A percentile compares a stretch with the other conserved stretches of the same genome.
These are phyloP conservation scores for Orbilia oligospora DNA, from an alignment of 2,329 filamentous ascomycete genomes.

Conservation along the genomic window DNA sequence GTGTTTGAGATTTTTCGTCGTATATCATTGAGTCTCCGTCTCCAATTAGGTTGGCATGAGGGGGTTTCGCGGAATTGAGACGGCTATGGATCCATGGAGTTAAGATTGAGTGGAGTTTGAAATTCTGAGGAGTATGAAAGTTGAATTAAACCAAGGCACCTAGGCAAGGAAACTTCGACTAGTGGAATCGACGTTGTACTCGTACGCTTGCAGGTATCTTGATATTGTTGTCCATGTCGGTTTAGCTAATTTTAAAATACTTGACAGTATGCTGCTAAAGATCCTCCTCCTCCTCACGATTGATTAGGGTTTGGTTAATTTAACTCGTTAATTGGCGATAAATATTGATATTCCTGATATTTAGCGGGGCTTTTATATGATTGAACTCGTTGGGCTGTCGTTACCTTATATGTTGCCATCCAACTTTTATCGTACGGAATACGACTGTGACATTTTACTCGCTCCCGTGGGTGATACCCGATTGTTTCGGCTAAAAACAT, in stretches of 20 bases:
- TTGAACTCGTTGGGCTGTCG: neutral
- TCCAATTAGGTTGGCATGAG: neutral
- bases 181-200: too few relatives aligned
- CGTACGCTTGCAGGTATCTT: too few relatives aligned
- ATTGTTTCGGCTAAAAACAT: conserved; percentile 35
- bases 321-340: neutral
- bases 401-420: neutral
- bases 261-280: too few relatives aligned
- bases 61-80: neutral
- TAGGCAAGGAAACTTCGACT: too few relatives aligned
- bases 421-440: neutral
- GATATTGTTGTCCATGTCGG: too few relatives aligned
- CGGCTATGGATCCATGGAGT: neutral
- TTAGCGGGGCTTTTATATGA: neutral
- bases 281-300: too few relatives aligned
- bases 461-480: conserved; percentile 9
- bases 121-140: too few relatives aligned
- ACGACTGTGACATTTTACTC: conserved; percentile 9
- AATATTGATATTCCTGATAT: neutral
- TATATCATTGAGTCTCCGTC: conserved; percentile 10
- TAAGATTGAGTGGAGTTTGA: neutral
- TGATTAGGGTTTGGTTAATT: too few relatives aligned
- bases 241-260: too few relatives aligned
- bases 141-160: too few relatives aligned
- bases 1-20: neutral